Evolutionary conservation across 2,329 filamentous ascomycete species (phyloP).

Genomic region (Tolypocladium nubicola): DNA sequence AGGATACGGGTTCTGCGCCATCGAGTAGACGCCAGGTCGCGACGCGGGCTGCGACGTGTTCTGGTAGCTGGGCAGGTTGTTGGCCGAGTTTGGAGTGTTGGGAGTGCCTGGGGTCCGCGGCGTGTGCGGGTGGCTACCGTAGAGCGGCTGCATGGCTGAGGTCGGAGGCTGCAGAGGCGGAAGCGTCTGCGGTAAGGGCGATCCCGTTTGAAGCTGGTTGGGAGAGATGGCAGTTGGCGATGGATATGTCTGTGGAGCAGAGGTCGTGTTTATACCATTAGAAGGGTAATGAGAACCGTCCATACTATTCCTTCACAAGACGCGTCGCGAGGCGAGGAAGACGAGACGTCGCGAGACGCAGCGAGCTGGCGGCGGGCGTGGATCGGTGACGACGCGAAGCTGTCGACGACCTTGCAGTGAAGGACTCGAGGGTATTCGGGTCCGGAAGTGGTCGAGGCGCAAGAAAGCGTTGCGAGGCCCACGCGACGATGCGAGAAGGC

Average conservation of each 20-base stretch:
- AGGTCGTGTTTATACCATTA: conserved; percentile 45
- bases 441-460: conserved; percentile 3
- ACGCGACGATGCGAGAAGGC: conserved; percentile 14
- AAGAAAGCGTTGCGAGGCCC: conserved; percentile 10
- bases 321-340: conserved; percentile 17
- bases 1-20: conserved; percentile 46
- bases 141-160: conserved; percentile 32
- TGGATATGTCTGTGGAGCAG: conserved; percentile 37
- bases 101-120: conserved; percentile 53
- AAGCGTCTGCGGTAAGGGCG: conserved; percentile 41
- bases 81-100: conserved; percentile 46
- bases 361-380: not conserved
- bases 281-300: conserved; percentile 43
- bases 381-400: not conserved
- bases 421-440: not conserved
- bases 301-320: conserved; percentile 33
- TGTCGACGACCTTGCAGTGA: not conserved
- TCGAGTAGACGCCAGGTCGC: conserved; percentile 40
- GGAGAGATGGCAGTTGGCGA: conserved; percentile 41
- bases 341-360: conserved; percentile 2
- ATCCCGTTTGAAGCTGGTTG: conserved; percentile 38
- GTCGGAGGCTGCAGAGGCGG: conserved; percentile 42
- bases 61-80: conserved; percentile 43
- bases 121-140: conserved; percentile 50
- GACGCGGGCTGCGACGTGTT: conserved; percentile 36